Evolutionary conservation across 371 early-diverging fungal genomes (phyloP).

Genomic region (Homolaphlyctis polyrhiza): DNA sequence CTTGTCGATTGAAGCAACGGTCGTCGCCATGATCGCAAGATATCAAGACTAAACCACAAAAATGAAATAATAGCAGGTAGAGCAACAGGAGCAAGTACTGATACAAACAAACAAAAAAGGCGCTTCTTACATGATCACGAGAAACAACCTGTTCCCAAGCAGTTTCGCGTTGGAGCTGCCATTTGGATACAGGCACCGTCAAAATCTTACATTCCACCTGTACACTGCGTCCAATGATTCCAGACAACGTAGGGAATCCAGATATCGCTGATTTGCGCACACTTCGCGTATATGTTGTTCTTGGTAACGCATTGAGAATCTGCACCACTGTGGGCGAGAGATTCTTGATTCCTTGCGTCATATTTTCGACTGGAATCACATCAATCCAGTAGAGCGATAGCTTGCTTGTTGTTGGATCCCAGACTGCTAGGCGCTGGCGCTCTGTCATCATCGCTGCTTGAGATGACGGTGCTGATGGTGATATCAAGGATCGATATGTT

Average conservation of each 20-base stretch:
- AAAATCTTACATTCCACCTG: not conserved
- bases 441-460: not conserved
- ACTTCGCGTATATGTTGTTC: not conserved
- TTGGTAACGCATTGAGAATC: not conserved
- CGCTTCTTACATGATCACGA: not conserved
- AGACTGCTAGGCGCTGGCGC: conserved; percentile 1
- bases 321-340: not conserved
- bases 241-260: no score
- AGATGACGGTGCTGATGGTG: not conserved
- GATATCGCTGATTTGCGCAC: not conserved
- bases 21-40: not conserved
- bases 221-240: no score
- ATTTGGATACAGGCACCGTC: not conserved
- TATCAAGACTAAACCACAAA: no score
- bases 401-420: not conserved
- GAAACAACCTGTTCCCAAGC: not conserved
- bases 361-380: not conserved
- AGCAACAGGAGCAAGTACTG: no score
- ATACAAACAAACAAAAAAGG: not conserved
- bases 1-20: no score
- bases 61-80: no score
- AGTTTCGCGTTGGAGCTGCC: not conserved
- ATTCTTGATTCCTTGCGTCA: not conserved
- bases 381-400: conserved; percentile 1
- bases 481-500: not conserved